Evolutionary conservation across 2,329 filamentous ascomycete species (phyloP), one percentile per base, ranked within the genome.

Genomic region (Xylariomycetidae sp.): DNA sequence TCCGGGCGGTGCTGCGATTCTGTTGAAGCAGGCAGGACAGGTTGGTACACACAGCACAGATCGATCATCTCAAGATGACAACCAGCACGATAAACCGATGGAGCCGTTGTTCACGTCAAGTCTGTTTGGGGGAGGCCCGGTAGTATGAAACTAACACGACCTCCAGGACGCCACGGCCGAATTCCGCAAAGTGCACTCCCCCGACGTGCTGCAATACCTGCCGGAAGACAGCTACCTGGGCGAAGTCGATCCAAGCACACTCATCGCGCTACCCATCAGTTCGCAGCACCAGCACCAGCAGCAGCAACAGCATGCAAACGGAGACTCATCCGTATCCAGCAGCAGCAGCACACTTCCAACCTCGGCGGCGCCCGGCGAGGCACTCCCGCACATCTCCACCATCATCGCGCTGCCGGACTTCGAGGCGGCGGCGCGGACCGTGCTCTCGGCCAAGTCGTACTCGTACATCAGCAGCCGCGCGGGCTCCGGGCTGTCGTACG

Each of bases 391-490:
- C 15, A 46, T 58, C 19, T 50, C 55, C 18, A 46, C 48, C 29
- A 53, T 53, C 40, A 39, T 50, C 31, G 51, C 27, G 26, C 49
- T 30, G 24, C 41, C 25, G 68, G 78, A 39, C 68, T 85, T 42
- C 77, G 77, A 31, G 17, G 26, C 40, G 4, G 52, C 48, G 5
- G 55, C 56, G 1, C 68, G 72, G 46, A 65, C 69, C 34, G 58
- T 84, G 10, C 82, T 85, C 49, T 72, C 70, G 30, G 75, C 73
- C 31, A 82, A 76, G 2, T 70, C 77, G 13, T 52, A 45, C 37
- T 39, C 50, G 4, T 59, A 54, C 43, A 39, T 46, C 16, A 48
- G 51, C 7, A 52, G 48, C 32, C 53, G 47, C 4, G 47, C 54
- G 16, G 52, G 53, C 41, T 39, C 51, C 8, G 53, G 50, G 6